Evolutionary conservation across 768 basidiomycete genomes (phyloP).

Genomic region (Thelephora aurantiotincta): DNA sequence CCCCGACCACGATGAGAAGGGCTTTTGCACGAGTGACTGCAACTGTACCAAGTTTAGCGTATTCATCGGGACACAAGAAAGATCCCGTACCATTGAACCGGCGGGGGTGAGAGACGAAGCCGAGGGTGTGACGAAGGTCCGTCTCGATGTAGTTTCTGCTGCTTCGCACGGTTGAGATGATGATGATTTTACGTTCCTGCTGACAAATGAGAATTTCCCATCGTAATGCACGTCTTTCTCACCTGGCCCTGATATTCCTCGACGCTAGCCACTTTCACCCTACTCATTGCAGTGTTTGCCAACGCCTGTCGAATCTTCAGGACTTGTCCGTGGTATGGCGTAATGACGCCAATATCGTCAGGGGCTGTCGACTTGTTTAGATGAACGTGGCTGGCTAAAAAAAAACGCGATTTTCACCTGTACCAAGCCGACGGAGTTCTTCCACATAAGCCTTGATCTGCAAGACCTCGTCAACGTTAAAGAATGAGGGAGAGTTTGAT

Average conservation of each 20-base stretch:
- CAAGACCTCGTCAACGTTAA: constrained; percentile 24
- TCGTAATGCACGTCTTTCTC: neutral
- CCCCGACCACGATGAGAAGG: constrained; percentile 47
- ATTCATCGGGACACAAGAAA: neutral
- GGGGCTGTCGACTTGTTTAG: constrained; percentile 8
- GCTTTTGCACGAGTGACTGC: constrained; percentile 55
- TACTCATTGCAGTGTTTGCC: constrained; percentile 4
- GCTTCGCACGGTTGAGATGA: constrained; percentile 24
- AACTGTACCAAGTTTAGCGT: constrained; percentile 22
- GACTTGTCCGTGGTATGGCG: constrained; percentile 25
- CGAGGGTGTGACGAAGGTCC: constrained; percentile 17
- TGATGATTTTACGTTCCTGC: constrained; percentile 24
- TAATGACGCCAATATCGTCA: constrained; percentile 23
- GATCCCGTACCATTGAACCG: constrained; percentile 26
- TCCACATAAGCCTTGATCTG: constrained; percentile 20
- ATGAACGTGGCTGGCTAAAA: neutral
- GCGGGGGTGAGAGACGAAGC: constrained; percentile 20
- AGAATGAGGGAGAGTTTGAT: constrained; percentile 23
- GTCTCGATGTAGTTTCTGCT: constrained; percentile 13
- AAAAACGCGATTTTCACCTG: constrained; percentile 14
- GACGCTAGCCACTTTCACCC: constrained; percentile 22
- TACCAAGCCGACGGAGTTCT: constrained; percentile 12
- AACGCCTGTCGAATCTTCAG: constrained; percentile 18
- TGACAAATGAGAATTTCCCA: neutral
- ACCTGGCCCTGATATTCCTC: constrained; percentile 31